Base-by-base conservation (phyloP, 2,329 filamentous ascomycete genomes). In the Alternaria viburni region DNA sequence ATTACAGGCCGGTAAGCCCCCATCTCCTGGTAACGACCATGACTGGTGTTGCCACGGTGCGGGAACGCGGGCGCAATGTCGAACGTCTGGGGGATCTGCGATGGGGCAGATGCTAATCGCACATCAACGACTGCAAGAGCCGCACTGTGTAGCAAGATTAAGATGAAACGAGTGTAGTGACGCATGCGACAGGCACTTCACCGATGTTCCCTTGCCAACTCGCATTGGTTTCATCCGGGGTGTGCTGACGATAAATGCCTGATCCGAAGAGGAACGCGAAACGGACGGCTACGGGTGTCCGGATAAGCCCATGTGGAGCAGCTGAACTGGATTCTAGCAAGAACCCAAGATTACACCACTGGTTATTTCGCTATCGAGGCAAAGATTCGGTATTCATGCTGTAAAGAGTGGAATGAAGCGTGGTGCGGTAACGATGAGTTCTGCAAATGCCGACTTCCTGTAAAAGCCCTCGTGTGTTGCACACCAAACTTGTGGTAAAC, bases 81-180 rank as follows among this genome's bases (percentile, higher is more conserved):
- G 54, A 61, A 61, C 59, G 59, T 26, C 54, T 57, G 59, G 59
- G 59, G 54, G 45, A 61, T 57, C 46, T 55, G 47, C 51, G 25
- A 47, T 36, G 59, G 47, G 30, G 59, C 25, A 44, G 30, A 58
- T 47, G 36, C 41, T 52, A 61, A 57, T 58, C 54, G 36, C 54
- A 61, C 59, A 57, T 57, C 54, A 46, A 61, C 41, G n/a, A 36
- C 30, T 41, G 26, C 13, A 26, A 56, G 43, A 49, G 58, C 51
- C 36, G 54, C 54, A 61, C 49, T 30, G 11, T 46, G 54, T 21
- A 32, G 54, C 26, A 26, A 46, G 23, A 30, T 44, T 23, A 51
- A 51, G n/a, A 41, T 49, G 54, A 61, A 57, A 52, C 54, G 41
- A 32, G 44, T 19, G 41, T 50, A 49, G 15, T 28, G 54, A 19